Evolutionary conservation across 345 rosid genomes (phyloP), one percentile per base, ranked within the genome.

Genomic region (Mercurialis annua): DNA sequence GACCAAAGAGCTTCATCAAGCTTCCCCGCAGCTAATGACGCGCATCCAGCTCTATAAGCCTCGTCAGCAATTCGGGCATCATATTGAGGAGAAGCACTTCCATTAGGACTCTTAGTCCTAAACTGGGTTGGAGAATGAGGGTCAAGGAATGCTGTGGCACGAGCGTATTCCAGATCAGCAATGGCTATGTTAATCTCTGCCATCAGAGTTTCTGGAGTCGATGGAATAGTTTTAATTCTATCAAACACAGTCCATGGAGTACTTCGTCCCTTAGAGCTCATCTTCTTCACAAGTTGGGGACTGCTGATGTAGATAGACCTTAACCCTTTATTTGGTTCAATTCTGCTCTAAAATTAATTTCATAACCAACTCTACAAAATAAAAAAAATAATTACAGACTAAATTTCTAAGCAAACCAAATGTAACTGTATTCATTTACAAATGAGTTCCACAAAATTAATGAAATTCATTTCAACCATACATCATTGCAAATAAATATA

Each of bases 1-100:
- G 82, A 86, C 5, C 76, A 83, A 54, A 86, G 84, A 40, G 89
- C 95, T 75, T 86, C 91, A 36, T 84, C 88, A 43, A 84, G 83
- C 72, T 83, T 83, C 54, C 91, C 85, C 17, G 82, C 84, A 40
- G 89, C 89, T 71, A 88, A 68, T 18, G 91, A 81, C 0, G 91
- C 89, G 62, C 88, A 81, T 15, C 89, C 95, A 1, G 85, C 85
- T 71, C 76, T 81, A 52, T 81, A 86, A 57, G 91, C 87, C 78
- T 83, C 84, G 50, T 86, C 91, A 1, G 94, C 94, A 49, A 69
- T 56, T 43, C 73, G 70, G 6, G 73, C 84, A 73, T 84, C 85
- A 62, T 83, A 84, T 52, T 61, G 77, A 29, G 65, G 62, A 42
- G 70, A n/a, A 26, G 59, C 70, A 20, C 18, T 17, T 2, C 29